These are phyloP conservation scores for Hamigera avellanea DNA, from an alignment of 495 filamentous ascomycete species.

Conservation along the genomic window DNA sequence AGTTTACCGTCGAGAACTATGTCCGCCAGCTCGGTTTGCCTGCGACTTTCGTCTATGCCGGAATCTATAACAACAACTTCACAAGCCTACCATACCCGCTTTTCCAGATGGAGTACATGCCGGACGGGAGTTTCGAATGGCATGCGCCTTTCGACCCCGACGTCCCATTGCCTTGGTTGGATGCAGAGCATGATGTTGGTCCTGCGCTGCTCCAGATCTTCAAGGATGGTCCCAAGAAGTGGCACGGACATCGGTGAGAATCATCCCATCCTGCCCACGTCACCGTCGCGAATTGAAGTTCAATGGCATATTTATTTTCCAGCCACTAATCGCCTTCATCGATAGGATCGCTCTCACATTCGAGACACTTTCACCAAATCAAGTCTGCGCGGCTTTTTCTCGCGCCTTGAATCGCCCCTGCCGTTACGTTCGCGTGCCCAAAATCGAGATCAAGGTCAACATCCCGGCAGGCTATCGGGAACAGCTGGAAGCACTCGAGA, in stretches of 20 bases:
- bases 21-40: constrained; percentile 72
- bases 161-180: constrained; percentile 85
- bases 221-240: constrained; percentile 81
- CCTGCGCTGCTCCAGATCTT: constrained; percentile 91
- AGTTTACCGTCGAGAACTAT: constrained; percentile 86
- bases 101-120: constrained; percentile 80
- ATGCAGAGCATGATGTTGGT: constrained; percentile 93
- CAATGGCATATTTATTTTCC: too few species aligned
- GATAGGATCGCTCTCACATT: constrained; percentile 81
- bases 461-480: constrained; percentile 83
- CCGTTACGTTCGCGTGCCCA: constrained; percentile 58
- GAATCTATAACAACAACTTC: constrained; percentile 99
- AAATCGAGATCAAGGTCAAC: constrained; percentile 71
- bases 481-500: constrained; percentile 64
- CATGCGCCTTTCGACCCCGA: constrained; percentile 87
- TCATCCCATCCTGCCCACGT: not conserved
- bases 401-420: constrained; percentile 68
- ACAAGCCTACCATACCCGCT: constrained; percentile 85
- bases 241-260: constrained; percentile 65
- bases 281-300: not conserved
- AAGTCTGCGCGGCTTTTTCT: constrained; percentile 72
- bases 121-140: constrained; percentile 83
- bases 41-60: constrained; percentile 87
- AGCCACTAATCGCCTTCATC: too few species aligned
- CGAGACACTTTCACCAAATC: constrained; percentile 70